Base-by-base conservation (phyloP, 495 filamentous ascomycete species). In the Pyrenula massariospora region DNA sequence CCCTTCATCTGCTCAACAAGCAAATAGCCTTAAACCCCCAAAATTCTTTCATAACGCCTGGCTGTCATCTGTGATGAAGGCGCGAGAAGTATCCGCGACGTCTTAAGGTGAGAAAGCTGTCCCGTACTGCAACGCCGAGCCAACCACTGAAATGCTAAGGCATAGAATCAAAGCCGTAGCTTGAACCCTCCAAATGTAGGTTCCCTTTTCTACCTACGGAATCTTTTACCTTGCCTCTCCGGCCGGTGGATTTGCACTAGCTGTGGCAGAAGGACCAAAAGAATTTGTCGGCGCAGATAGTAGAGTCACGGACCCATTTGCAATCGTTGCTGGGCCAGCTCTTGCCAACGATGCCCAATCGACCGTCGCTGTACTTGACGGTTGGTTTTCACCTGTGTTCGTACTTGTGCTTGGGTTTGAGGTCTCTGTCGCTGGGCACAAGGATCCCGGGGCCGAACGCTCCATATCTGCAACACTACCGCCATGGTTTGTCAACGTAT, bases 401-500 rank as follows among this genome's bases (percentile, higher is more conserved):
- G 31, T 42, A 15, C 8, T 42, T 8, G 31, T 5, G 15, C 8
- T 15, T 42, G 5, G 31, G 31, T 42, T 42, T 42, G 31, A 42
- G 15, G 31, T 5, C 8, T 42, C 31, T 5, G 31, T 8, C 15
- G 31, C 15, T 42, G 31, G 31, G 15, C 31, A 42, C 15, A 42
- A 42, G 5, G 31, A 8, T 42, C 31, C 31, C 15, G 31, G 31
- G 5, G 31, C 8, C 8, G 8, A 8, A 5, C 8, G 8, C 8
- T 42, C 31, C 31, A 42, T 8, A 42, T 5, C 31, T 8, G 15
- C 15, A 42, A 15, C 31, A 42, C 31, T 42, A 15, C 31, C 31
- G 15, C 31, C 15, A 5, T 8, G 15, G 31, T 42, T 42, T 8
- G 5, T 42, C 31, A 15, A 42, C 5, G 84, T 83, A 61, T 89